Evolutionary conservation across 768 basidiomycete species (phyloP).

Genomic region (Collybiopsis luxurians): DNA sequence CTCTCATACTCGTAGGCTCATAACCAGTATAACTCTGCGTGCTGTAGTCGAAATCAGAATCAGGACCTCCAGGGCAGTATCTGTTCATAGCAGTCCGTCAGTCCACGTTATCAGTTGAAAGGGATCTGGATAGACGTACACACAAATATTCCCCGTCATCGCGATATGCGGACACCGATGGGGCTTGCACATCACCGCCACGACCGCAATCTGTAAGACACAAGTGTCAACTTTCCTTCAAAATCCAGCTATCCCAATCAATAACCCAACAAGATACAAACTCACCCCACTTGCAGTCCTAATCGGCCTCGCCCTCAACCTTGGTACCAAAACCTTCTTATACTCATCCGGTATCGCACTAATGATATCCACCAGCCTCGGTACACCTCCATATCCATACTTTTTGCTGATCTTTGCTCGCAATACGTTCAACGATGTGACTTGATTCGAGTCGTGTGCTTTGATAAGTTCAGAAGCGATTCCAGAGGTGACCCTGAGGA

Average conservation of each 20-base stretch:
- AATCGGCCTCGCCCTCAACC: conserved; percentile 89
- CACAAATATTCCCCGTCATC: conserved; percentile 99
- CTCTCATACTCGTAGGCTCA: conserved; percentile 98
- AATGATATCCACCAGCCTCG: conserved; percentile 95
- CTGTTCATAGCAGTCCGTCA: conserved; percentile 33
- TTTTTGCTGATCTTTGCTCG: conserved; percentile 90
- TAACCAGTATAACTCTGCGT: conserved; percentile 96
- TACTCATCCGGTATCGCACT: conserved; percentile 98
- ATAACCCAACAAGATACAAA: too few species aligned
- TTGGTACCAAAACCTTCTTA: conserved; percentile 87
- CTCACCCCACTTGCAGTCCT: conserved; percentile 93
- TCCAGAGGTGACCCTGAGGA: conserved; percentile 89
- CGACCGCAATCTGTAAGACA: conserved; percentile 83
- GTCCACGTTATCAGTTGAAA: neutral
- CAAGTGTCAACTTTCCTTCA: neutral
- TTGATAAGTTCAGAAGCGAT: conserved; percentile 94
- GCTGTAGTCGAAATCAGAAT: conserved; percentile 99
- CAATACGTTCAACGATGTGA: conserved; percentile 85
- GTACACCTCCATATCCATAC: conserved; percentile 80
- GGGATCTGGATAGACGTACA: conserved; percentile 48
- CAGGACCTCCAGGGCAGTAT: conserved; percentile 98
- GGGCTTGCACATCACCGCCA: conserved; percentile 99
- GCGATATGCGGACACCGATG: conserved; percentile 99
- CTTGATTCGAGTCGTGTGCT: conserved; percentile 73
- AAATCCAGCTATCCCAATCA: neutral